These are phyloP conservation scores for Boeremia exigua DNA, from an alignment of 2,329 filamentous ascomycete genomes.

Conservation along the genomic window DNA sequence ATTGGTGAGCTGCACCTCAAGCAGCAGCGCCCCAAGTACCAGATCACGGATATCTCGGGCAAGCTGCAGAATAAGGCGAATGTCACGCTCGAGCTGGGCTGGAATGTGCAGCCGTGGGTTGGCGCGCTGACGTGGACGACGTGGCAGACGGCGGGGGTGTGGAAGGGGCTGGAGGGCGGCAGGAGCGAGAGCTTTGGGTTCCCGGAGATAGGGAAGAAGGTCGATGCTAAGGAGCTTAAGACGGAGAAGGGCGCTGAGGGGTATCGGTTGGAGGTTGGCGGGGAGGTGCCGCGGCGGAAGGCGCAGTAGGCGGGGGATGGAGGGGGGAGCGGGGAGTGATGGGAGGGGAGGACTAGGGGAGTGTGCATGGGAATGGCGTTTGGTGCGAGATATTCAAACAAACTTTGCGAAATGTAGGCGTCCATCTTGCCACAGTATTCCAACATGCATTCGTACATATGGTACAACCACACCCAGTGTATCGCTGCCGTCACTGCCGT, in stretches of 20 bases:
- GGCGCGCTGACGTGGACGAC: constrained; percentile 81
- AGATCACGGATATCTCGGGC: constrained; percentile 88
- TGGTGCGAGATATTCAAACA: neutral
- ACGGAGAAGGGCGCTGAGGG: constrained; percentile 58
- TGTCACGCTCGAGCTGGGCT: constrained; percentile 81
- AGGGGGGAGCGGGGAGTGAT: too few relatives aligned
- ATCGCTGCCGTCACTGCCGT: too few relatives aligned
- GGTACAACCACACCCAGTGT: neutral
- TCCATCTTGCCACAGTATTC: neutral
- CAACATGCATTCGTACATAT: constrained; percentile 2
- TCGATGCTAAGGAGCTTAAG: constrained; percentile 54
- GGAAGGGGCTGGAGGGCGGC: constrained; percentile 71
- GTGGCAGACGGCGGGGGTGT: constrained; percentile 58
- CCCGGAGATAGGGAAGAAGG: constrained; percentile 73
- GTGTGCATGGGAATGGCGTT: neutral
- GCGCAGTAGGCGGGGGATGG: neutral
- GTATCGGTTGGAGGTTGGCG: constrained; percentile 51
- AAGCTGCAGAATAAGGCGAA: constrained; percentile 75
- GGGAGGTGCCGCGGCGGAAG: constrained; percentile 36
- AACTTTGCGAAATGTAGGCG: neutral
- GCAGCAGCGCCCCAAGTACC: constrained; percentile 93
- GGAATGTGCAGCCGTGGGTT: constrained; percentile 98
- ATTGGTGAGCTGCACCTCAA: constrained; percentile 77
- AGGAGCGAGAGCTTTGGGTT: constrained; percentile 68
- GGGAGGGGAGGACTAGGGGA: too few relatives aligned